Conservation (phyloP, 139 green algal genomes). For the Picochlorum sp. region DNA sequence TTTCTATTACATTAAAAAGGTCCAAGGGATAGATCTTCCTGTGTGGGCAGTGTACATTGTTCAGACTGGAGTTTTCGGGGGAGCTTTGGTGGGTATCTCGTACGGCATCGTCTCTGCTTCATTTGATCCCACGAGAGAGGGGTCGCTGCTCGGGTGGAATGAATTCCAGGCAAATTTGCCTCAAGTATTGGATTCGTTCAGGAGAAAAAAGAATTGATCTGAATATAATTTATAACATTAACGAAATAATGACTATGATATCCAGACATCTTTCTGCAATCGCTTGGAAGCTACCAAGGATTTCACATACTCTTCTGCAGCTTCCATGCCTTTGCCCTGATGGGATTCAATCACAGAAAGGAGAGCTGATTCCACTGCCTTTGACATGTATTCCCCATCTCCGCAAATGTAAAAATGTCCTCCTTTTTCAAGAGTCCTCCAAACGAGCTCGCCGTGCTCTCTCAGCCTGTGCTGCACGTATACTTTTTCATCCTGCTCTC, state of each 20-base stretch:
- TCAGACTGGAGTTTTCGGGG: conserved; percentile 56
- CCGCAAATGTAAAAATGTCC: conserved; percentile 88
- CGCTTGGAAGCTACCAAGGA: conserved; percentile 32
- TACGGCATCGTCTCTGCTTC: conserved; percentile 61
- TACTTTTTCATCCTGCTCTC: conserved; percentile 81
- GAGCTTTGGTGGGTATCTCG: conserved; percentile 59
- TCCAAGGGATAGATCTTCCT: conserved; percentile 54
- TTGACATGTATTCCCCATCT: conserved; percentile 72
- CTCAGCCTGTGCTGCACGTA: conserved; percentile 89
- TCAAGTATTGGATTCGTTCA: conserved; percentile 33
- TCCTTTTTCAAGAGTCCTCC: conserved; percentile 56
- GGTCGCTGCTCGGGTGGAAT: conserved; percentile 32
- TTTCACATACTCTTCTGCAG: conserved; percentile 47
- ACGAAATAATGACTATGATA: conserved; percentile 26
- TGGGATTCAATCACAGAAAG: conserved; percentile 33
- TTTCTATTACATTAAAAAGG: conserved; percentile 68
- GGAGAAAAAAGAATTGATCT: not conserved
- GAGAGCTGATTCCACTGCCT: conserved; percentile 43
- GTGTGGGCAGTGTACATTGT: conserved; percentile 53
- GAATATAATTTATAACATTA: not conserved
- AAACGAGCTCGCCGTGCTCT: conserved; percentile 52
- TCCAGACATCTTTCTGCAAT: conserved; percentile 82
- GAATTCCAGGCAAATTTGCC: conserved; percentile 54
- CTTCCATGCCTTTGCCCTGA: not conserved
- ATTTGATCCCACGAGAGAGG: conserved; percentile 60